Evolutionary conservation across 371 early-diverging fungal genomes (phyloP), one percentile per base, ranked within the genome.

Genomic region (Quaeritorhiza haematococci): DNA sequence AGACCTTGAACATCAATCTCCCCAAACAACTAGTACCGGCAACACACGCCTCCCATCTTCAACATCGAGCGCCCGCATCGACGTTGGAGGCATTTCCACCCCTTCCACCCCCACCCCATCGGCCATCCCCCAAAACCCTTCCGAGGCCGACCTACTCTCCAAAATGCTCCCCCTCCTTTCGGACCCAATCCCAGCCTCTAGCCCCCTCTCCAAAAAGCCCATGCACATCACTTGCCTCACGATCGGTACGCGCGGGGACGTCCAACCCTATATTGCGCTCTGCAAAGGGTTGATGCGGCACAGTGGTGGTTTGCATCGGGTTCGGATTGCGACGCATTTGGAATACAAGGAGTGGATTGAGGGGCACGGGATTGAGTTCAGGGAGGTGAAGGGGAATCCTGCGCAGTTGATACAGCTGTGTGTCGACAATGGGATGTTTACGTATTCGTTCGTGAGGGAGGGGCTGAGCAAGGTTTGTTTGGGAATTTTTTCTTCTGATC

Each of bases 171-270:
- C n/a, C n/a, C n/a, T n/a, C n/a, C n/a, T n/a, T n/a, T n/a, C n/a
- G n/a, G n/a, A n/a, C n/a, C n/a, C n/a, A 53, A 26, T 28, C 52
- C 1, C 47, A 34, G n/a, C 61, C 54, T 3, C 45, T 59, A 15
- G 27, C 57, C 6, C 64, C 1, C 35, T 57, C 2, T 50, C 64
- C 43, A 63, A 60, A 15, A 66, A 67, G 24, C 72, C 85, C 3
- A 59, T 91, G 58, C 89, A 80, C 56, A 84, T 91, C 53, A 90
- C 90, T 0, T 84, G 84, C 53, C 64, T 90, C 34, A 90, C 90
- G 0, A 88, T 91, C 56, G 92, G 92, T n/a, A 86, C 89, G 6
- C 78, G 92, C 33, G 92, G 92, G 5, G 92, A 90, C 67, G 90
- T 91, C 0, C 89, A 91, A 59, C 92, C 90, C 0, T 91, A 87